These are phyloP conservation scores for Pichia kluyveri DNA, from an alignment of 805 yeast genomes.

Conservation along the genomic window DNA sequence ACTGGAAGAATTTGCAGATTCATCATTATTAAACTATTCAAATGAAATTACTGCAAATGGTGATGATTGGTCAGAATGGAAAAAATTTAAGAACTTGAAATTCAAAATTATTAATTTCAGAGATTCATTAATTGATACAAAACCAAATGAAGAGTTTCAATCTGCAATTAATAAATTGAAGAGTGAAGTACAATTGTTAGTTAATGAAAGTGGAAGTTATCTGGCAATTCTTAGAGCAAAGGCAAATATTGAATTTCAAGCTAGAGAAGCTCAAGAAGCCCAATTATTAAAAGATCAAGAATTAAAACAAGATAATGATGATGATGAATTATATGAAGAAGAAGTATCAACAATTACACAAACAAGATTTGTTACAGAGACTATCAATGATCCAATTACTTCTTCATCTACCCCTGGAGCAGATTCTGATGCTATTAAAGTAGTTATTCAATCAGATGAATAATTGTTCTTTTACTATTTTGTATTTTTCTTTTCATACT, in stretches of 20 bases:
- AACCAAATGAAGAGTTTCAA: conserved; percentile 21
- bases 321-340: conserved; percentile 4
- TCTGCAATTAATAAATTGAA: conserved; percentile 30
- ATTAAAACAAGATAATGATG: conserved; percentile 1
- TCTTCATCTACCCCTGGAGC: neutral
- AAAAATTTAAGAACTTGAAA: conserved; percentile 47
- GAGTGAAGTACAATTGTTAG: conserved; percentile 38
- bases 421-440: conserved; percentile 4
- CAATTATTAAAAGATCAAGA: conserved; percentile 10
- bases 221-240: conserved; percentile 47
- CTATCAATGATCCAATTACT: neutral
- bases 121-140: conserved; percentile 37
- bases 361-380: neutral
- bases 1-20: conserved; percentile 66
- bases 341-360: neutral
- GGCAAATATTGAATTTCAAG: conserved; percentile 49
- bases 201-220: conserved; percentile 55
- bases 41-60: conserved; percentile 42
- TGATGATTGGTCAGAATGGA: conserved; percentile 50
- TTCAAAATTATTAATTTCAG: conserved; percentile 45
- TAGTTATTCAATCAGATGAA: neutral
- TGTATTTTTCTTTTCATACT: neutral
- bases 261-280: conserved; percentile 37
- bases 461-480: neutral
- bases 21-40: conserved; percentile 55